Evolutionary conservation across 306 rosid genomes (phyloP).

Genomic region (Trichosanthes cucumerina): DNA sequence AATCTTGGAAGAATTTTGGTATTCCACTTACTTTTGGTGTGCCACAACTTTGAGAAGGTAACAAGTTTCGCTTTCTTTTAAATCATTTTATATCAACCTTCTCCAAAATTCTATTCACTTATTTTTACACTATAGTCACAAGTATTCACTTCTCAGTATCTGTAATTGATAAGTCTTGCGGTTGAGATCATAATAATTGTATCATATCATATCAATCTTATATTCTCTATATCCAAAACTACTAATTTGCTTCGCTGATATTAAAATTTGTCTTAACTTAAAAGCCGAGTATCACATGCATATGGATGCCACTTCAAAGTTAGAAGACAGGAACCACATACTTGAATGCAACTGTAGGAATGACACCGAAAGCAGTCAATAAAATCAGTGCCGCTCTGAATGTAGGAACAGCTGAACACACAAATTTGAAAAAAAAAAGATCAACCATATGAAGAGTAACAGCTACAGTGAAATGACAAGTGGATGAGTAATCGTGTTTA

Average conservation of each 20-base stretch:
- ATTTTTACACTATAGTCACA: background rate
- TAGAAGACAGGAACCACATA: slow-evolving; percentile 28
- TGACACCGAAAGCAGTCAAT: slow-evolving; percentile 65
- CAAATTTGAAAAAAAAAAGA: background rate
- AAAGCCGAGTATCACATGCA: background rate
- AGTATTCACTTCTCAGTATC: background rate
- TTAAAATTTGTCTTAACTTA: background rate
- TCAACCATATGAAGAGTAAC: background rate
- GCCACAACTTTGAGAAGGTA: background rate
- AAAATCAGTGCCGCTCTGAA: slow-evolving; percentile 33
- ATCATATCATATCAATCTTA: background rate
- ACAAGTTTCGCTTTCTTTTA: background rate
- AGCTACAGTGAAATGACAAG: background rate
- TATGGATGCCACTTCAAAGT: background rate
- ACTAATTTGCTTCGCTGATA: background rate
- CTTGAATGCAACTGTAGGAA: slow-evolving; percentile 75
- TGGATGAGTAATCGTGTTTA: background rate
- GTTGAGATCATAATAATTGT: background rate
- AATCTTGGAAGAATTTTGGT: background rate
- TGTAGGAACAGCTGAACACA: slow-evolving; percentile 51
- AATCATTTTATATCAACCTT: background rate
- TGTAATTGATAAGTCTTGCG: background rate
- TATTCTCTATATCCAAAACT: background rate
- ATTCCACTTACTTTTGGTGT: background rate
- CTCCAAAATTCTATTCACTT: background rate